Evolutionary conservation across 2,329 filamentous ascomycete genomes (phyloP), one percentile per base, ranked within the genome.

Genomic region (Xylariaceae sp.): DNA sequence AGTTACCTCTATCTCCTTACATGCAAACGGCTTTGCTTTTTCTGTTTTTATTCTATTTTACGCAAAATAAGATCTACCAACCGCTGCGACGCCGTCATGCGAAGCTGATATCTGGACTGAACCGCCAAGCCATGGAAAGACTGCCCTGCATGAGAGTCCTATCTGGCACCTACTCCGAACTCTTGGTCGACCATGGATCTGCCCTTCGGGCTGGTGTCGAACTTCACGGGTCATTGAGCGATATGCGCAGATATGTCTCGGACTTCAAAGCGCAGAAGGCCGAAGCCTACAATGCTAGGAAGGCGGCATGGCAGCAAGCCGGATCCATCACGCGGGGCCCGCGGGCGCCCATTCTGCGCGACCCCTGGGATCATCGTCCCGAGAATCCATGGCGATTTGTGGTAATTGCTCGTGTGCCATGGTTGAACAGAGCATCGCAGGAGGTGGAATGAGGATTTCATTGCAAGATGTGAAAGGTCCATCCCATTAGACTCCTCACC

Each of bases 1-100:
- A 17, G 33, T 17, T 36, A 36, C 19, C 22, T 31, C 8, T 31
- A 36, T 27, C 33, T 36, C 26, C 21, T 36, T 6, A 36, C 28
- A 3, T 36, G 33, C 21, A 31, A 31, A n/a, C 28, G 21, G 4
- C 27, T 36, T 23, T 36, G 27, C 22, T 36, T 31, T 21, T 28
- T 31, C 18, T 36, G 33, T 12, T 23, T 23, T 23, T 23, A 18
- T 28, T 31, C 18, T 36, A 28, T 12, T 23, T 23, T 23, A 8
- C 32, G 14, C 10, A 19, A 18, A n/a, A 19, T 19, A 11, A 7
- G 13, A 3, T 19, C 3, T 27, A 33, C 16, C 27, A 23, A 19
- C 28, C 22, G n/a, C 9, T 36, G 14, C n/a, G n/a, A n/a, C 28
- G n/a, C n/a, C 8, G 28, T n/a, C 19, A 22, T 23, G 27, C 21